Conservation (phyloP, 768 basidiomycete genomes). For the Rhodocollybia butyracea region DNA sequence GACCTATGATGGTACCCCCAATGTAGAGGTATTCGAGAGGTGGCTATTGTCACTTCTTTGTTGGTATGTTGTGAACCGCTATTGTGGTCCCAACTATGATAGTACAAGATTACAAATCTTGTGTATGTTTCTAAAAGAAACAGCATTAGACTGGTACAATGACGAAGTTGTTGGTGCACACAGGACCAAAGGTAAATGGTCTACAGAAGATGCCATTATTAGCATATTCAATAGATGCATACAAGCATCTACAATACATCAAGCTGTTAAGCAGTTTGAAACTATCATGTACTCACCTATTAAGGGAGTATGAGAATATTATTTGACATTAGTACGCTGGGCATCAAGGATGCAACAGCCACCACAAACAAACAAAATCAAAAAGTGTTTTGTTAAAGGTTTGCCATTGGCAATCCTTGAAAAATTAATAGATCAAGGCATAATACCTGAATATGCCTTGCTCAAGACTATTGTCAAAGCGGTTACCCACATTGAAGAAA, state of each 20-base stretch:
- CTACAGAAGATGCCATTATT: background rate
- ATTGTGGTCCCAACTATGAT: background rate
- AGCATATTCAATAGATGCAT: background rate
- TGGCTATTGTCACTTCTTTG: background rate
- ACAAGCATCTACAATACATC: background rate
- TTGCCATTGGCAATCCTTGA: background rate
- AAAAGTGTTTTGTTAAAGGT: background rate
- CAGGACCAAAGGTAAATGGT: background rate
- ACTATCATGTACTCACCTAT: background rate
- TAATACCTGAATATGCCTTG: background rate
- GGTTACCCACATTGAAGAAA: background rate
- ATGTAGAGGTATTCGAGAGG: background rate
- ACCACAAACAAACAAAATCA: background rate
- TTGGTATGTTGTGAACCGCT: background rate
- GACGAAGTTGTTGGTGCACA: too few species aligned
- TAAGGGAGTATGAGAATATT: background rate
- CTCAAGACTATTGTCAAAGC: background rate
- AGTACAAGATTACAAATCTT: background rate
- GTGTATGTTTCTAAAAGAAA: background rate
- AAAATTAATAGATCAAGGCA: background rate
- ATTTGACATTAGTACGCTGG: background rate
- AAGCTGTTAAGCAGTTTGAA: background rate
- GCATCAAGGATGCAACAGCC: background rate
- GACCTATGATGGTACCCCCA: too few species aligned
- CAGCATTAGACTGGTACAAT: background rate